These are phyloP conservation scores for Pichia norvegensis DNA, from an alignment of 1,139 yeast genomes.

Conservation along the genomic window DNA sequence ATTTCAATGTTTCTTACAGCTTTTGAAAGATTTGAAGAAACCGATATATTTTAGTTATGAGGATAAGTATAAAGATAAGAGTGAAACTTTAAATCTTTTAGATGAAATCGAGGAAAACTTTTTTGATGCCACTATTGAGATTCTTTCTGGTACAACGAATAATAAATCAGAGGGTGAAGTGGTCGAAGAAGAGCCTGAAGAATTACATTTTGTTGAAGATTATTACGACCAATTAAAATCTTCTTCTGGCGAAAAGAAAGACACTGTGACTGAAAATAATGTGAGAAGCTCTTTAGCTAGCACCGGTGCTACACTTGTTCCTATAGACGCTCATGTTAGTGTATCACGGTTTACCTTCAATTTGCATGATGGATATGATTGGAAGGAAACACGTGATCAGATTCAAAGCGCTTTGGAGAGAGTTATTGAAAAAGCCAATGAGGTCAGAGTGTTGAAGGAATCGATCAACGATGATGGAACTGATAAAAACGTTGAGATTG, in stretches of 20 bases:
- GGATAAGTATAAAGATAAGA: conserved; percentile 27
- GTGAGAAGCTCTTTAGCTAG: neutral
- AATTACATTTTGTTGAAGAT: conserved; percentile 24
- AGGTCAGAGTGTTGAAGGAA: neutral
- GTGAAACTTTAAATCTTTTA: conserved; percentile 40
- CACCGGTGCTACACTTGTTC: conserved; percentile 11
- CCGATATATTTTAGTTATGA: conserved; percentile 54
- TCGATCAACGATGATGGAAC: neutral
- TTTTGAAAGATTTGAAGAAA: conserved; percentile 63
- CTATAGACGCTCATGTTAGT: conserved; percentile 25
- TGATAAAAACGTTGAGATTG: neutral
- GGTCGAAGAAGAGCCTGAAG: neutral
- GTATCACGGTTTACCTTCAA: conserved; percentile 41
- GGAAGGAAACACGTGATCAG: conserved; percentile 68
- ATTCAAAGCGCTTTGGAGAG: conserved; percentile 57
- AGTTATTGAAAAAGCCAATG: conserved; percentile 43
- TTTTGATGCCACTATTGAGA: conserved; percentile 1
- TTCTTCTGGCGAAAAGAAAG: neutral
- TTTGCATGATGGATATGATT: conserved; percentile 86
- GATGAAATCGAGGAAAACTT: conserved; percentile 35
- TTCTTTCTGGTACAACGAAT: neutral
- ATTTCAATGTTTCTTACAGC: conserved; percentile 57
- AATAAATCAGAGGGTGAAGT: neutral
- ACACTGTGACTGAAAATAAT: conserved; percentile 10
- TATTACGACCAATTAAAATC: conserved; percentile 18